A percentile compares a stretch with the other conserved stretches of the same genome.
phyloP scores from a whole-genome alignment of 2,329 filamentous ascomycete genomes.

The Penicillium thymicola region DNA sequence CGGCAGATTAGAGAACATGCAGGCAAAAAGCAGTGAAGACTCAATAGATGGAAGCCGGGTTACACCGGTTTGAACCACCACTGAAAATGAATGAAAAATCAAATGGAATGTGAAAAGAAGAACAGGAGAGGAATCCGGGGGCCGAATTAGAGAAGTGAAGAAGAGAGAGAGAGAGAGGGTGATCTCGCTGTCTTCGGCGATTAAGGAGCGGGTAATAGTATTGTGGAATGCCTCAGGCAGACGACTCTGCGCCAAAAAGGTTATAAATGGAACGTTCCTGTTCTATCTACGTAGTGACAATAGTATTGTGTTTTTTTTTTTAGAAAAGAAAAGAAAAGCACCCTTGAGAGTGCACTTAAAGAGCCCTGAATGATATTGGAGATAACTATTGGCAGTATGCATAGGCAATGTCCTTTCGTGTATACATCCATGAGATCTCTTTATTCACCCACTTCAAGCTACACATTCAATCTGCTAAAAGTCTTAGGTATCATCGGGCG shows the following conservation, averaged over 20 bases:
- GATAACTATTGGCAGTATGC: not conserved
- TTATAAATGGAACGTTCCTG: not conserved
- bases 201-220: slow-evolving; percentile 13
- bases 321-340: too few relatives aligned
- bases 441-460: slow-evolving; percentile 1
- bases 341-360: not conserved
- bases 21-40: slow-evolving; percentile 24
- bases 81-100: not conserved
- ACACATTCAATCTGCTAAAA: slow-evolving; percentile 13
- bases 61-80: not conserved
- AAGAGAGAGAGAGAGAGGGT: slow-evolving; percentile 1
- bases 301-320: too few relatives aligned
- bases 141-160: slow-evolving; percentile 6
- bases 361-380: not conserved
- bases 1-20: slow-evolving; percentile 22
- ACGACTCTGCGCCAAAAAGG: not conserved
- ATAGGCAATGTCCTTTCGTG: not conserved
- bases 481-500: slow-evolving; percentile 24
- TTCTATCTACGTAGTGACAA: not conserved
- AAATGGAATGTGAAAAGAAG: not conserved
- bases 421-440: not conserved
- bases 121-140: not conserved
- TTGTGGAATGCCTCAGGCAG: slow-evolving; percentile 1
- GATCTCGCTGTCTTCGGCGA: slow-evolving; percentile 19
- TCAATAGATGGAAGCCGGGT: slow-evolving; percentile 15